Evolutionary conservation across 129 eudicot species (phyloP).

Genomic region (Deinandra increscens): DNA sequence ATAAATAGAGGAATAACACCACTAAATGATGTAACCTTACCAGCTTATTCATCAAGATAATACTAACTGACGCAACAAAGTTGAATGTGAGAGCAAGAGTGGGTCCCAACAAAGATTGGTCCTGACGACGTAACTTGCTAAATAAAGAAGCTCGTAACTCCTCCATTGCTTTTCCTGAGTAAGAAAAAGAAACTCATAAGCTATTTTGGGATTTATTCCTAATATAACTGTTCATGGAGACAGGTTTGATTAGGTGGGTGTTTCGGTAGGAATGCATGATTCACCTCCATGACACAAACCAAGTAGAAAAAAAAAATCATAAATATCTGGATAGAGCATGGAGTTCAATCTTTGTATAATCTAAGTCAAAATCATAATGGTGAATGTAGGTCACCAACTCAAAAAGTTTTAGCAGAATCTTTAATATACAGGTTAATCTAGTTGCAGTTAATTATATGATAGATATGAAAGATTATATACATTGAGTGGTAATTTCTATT

Average conservation of each 20-base stretch:
- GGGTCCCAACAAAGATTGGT: constrained; percentile 77
- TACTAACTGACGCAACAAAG: constrained; percentile 85
- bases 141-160: constrained; percentile 75
- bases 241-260: constrained; percentile 16
- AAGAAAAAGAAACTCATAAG: constrained; percentile 11
- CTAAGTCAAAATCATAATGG: constrained; percentile 13
- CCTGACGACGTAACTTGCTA: constrained; percentile 74
- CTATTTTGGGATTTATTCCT: constrained; percentile 14
- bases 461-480: neutral
- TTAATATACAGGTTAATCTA: constrained; percentile 5
- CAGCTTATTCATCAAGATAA: constrained; percentile 93
- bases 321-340: constrained; percentile 12
- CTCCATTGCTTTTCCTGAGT: constrained; percentile 84
- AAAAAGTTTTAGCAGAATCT: constrained; percentile 5
- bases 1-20: neutral
- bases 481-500: neutral
- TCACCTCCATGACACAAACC: neutral
- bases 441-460: constrained; percentile 11
- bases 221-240: neutral
- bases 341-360: constrained; percentile 12
- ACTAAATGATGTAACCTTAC: constrained; percentile 38
- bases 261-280: constrained; percentile 5
- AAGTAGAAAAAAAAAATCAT: constrained; percentile 21
- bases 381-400: constrained; percentile 31
- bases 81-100: constrained; percentile 87